Evolutionary conservation across 108 stramenopile genomes (phyloP), one percentile per base, ranked within the genome.

Genomic region (Discostella stelligeroides): DNA sequence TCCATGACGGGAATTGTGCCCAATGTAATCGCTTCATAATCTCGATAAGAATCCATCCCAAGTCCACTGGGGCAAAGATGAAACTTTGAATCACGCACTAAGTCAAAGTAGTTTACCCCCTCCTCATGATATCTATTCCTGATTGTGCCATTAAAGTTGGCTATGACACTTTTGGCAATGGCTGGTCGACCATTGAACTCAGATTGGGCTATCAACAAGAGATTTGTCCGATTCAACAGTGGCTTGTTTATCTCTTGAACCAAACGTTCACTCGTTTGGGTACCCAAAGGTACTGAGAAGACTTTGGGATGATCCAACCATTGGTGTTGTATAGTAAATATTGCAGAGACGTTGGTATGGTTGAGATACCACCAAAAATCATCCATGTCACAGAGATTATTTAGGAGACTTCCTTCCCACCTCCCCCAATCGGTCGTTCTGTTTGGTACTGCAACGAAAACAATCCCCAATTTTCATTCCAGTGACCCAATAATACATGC

Each of bases 21-120:
- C 46, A 84, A 38, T 21, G 17, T 20, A 0, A 86, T 8, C 0
- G 83, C 72, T 43, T 86, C 85, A 82, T 83, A 86, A n/a, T 64
- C 34, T 1, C 85, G 76, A 42, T 86, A 86, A 0, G 68, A 65
- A 71, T 86, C 85, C 76, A 72, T 84, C 6, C 85, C 85, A 27
- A 86, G 10, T 12, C 85, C 85, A 18, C 77, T 78, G 8, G 85
- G 85, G 37, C 81, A 64, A 8, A 86, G 62, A 7, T 78, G 75
- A 55, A 84, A 86, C 66, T 84, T 86, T 47, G 81, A 46, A 29
- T 21, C 40, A 15, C 27, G 76, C n/a, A 79, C 29, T 17, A 70
- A 58, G 18, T 49, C 41, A 0, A 63, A 57, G 54, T 81, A 81
- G 40, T 47, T 38, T 5, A 25, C 27, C 29, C 29, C 64, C 58